Base-by-base conservation (phyloP, 2,329 filamentous ascomycete genomes). In the Talaromyces pinophilus region DNA sequence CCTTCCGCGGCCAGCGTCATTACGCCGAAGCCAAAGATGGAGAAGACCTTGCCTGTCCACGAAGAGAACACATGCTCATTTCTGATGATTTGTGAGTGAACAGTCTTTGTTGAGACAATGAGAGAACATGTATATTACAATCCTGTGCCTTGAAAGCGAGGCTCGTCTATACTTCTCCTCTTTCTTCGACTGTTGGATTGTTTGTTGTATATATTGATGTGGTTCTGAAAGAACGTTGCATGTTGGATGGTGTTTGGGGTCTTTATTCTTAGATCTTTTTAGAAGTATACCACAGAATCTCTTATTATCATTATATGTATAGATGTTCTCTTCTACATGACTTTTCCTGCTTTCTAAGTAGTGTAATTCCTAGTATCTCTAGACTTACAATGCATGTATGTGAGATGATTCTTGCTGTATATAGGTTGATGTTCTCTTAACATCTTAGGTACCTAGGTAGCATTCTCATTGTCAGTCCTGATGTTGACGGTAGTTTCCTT, bases 1-100 rank as follows among this genome's bases (percentile, higher is more conserved):
- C 54, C n/a, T 82, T 80, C 70, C 73, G 73, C 50, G 76, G 76
- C 2, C 73, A 71, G 50, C 75, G 77, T 33, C 79, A 81, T 69
- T 74, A 75, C 22, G 75, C 77, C 50, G 78, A 81, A 65, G 75
- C 74, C 15, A 68, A 67, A 25, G 79, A 80, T 60, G 71, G 72
- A 15, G 78, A 81, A 66, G 74, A 72, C 40, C 60, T 81, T 52
- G 67, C 71, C 6, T 79, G 78, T 66, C 80, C 80, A 10, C 77
- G 79, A 74, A 76, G 78, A 42, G 68, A 73, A 30, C 79, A 82
- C 69, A 61, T 77, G 52, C 57, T 60, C 13, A 59, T 40, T 4
- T 15, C 19, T 60, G 40, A 60, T 13, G 57, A 60, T 55, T 75
- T 19, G 60, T 33, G 60, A 30, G n/a, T 10, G 10, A 42, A 1